These are phyloP conservation scores for Beauveria varroae DNA, from an alignment of 2,329 filamentous ascomycete genomes.

Conservation along the genomic window DNA sequence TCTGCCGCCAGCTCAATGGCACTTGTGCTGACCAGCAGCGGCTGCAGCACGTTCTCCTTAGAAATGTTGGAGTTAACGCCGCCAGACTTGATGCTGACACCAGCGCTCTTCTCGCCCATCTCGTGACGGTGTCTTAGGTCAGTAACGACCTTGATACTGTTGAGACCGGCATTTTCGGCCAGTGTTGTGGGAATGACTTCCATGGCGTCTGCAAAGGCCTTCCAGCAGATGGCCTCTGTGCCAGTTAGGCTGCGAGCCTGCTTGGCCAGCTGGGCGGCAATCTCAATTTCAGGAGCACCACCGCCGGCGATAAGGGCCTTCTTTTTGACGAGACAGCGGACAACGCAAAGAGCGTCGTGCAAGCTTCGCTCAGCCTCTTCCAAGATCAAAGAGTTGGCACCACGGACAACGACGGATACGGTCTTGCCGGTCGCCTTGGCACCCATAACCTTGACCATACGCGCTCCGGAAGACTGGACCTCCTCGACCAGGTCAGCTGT, in stretches of 20 bases:
- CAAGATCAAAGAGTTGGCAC: constrained; percentile 87
- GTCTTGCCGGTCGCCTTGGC: constrained; percentile 81
- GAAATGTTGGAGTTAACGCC: constrained; percentile 96
- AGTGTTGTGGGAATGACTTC: constrained; percentile 95
- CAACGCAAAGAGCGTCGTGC: constrained; percentile 95
- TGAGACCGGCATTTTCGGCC: constrained; percentile 93
- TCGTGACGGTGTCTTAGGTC: constrained; percentile 92
- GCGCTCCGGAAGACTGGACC: constrained; percentile 74
- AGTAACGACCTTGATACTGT: constrained; percentile 98
- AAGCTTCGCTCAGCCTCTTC: constrained; percentile 96
- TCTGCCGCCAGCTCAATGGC: constrained; percentile 95
- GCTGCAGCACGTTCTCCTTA: constrained; percentile 95
- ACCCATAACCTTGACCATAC: constrained; percentile 91
- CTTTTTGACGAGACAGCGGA: constrained; percentile 97
- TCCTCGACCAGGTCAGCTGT: constrained; percentile 92
- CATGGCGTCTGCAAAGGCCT: constrained; percentile 95
- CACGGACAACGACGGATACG: constrained; percentile 87
- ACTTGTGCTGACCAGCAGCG: constrained; percentile 91
- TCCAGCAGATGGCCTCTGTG: constrained; percentile 97
- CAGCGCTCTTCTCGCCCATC: constrained; percentile 89
- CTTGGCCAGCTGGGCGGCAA: constrained; percentile 77
- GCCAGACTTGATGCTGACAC: constrained; percentile 95
- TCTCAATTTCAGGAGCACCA: constrained; percentile 93
- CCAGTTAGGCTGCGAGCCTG: constrained; percentile 77
- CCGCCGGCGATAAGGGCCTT: constrained; percentile 97